phyloP scores from a whole-genome alignment of 257 asterid genomes.

The Agastache rugosa region DNA sequence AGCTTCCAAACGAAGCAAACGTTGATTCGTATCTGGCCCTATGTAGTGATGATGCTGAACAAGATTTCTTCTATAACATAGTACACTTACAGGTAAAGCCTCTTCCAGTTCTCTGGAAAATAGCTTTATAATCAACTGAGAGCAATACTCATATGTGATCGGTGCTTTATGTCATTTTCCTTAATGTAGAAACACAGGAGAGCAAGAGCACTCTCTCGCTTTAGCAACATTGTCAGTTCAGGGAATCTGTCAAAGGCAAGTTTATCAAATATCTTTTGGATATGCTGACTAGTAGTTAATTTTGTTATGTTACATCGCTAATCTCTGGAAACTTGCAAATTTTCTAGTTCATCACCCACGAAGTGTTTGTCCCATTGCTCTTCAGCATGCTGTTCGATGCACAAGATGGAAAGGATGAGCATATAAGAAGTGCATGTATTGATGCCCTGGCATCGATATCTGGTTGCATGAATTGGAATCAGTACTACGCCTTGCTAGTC shows the following conservation, averaged over 20 bases:
- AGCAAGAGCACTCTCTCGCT: conserved; percentile 86
- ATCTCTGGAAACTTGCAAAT: conserved; percentile 23
- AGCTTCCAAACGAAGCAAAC: conserved; percentile 70
- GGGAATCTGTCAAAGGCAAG: conserved; percentile 72
- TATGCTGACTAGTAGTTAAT: not conserved
- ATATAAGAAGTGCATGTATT: conserved; percentile 77
- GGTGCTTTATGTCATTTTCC: conserved; percentile 28
- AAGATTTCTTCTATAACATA: conserved; percentile 83
- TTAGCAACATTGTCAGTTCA: conserved; percentile 53
- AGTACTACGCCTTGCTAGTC: conserved; percentile 60
- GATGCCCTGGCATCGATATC: conserved; percentile 82
- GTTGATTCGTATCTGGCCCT: conserved; percentile 67
- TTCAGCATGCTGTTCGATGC: conserved; percentile 73
- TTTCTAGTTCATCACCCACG: conserved; percentile 67
- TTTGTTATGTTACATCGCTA: conserved; percentile 25
- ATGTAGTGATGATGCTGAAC: conserved; percentile 80
- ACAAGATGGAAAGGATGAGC: conserved; percentile 86
- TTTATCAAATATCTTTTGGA: conserved; percentile 18
- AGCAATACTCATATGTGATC: conserved; percentile 13
- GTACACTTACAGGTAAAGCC: conserved; percentile 82
- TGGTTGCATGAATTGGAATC: conserved; percentile 79
- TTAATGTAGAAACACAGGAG: conserved; percentile 84
- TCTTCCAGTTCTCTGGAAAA: not conserved
- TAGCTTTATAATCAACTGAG: not conserved
- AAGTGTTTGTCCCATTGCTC: conserved; percentile 79